phyloP scores from a whole-genome alignment of 345 rosid genomes.

The Raphanus raphanistrum region DNA sequence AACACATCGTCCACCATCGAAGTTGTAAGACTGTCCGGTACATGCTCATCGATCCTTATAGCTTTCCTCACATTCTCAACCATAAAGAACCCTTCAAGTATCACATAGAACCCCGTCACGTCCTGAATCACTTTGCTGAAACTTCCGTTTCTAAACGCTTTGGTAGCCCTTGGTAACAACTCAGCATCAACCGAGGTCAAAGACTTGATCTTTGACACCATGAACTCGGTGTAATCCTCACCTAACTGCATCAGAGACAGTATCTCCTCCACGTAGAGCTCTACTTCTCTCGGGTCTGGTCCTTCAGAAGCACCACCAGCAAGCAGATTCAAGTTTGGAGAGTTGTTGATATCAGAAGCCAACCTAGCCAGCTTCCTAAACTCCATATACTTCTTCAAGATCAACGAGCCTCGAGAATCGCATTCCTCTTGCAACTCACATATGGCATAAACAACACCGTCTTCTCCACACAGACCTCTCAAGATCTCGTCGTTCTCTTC shows the following conservation, averaged over 20 bases:
- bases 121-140: conserved; percentile 86
- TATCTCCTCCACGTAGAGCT: conserved; percentile 83
- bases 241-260: conserved; percentile 84
- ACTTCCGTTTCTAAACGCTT: conserved; percentile 82
- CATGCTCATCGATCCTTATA: conserved; percentile 88
- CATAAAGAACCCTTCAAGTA: conserved; percentile 97
- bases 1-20: conserved; percentile 98
- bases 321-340: conserved; percentile 69
- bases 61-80: conserved; percentile 98
- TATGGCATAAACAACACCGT: conserved; percentile 82
- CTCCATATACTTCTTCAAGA: conserved; percentile 94
- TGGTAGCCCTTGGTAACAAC: conserved; percentile 75
- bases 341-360: conserved; percentile 76
- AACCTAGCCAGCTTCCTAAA: conserved; percentile 73
- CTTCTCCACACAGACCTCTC: conserved; percentile 82
- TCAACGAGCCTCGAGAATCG: conserved; percentile 74
- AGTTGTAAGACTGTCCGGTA: conserved; percentile 93
- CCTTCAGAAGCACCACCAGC: conserved; percentile 78
- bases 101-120: conserved; percentile 87
- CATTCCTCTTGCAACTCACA: conserved; percentile 97
- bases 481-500: conserved; percentile 82
- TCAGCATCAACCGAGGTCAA: conserved; percentile 89
- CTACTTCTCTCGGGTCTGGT: conserved; percentile 90
- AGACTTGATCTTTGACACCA: conserved; percentile 89
- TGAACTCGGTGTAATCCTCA: conserved; percentile 85